phyloP scores from a whole-genome alignment of 805 yeast species.

The Pachysolen tannophilus region DNA sequence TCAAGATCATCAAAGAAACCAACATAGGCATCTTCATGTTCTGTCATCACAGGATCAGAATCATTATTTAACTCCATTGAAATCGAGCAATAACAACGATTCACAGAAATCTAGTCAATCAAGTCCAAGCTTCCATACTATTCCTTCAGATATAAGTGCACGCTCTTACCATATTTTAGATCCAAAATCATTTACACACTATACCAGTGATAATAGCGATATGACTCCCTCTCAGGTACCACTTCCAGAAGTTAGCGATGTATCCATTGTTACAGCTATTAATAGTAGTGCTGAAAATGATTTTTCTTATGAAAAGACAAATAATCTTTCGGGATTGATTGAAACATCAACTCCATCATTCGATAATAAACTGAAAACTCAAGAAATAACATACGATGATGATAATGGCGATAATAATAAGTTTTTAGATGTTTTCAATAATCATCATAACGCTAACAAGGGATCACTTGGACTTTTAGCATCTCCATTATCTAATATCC shows the following conservation, averaged over 20 bases:
- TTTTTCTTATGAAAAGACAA: constrained; percentile 7
- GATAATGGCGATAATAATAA: neutral
- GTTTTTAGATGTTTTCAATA: neutral
- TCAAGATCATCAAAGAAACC: constrained; percentile 1
- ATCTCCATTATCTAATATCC: neutral
- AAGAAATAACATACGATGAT: neutral
- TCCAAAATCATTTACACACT: no score
- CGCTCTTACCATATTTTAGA: no score
- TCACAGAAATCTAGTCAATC: neutral
- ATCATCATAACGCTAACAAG: neutral
- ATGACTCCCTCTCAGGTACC: no score
- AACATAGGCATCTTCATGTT: neutral
- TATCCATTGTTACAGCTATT: no score
- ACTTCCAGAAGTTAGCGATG: no score
- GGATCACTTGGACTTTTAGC: neutral
- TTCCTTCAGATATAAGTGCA: no score
- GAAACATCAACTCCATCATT: no score
- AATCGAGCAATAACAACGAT: neutral
- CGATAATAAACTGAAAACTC: no score
- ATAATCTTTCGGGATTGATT: no score
- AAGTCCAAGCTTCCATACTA: no score
- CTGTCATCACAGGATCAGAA: neutral
- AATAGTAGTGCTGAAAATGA: neutral
- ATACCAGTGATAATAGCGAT: no score
- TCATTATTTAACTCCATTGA: constrained; percentile 1